Conservation (phyloP, 495 filamentous ascomycete species). For the Penicillium ochrochloron region DNA sequence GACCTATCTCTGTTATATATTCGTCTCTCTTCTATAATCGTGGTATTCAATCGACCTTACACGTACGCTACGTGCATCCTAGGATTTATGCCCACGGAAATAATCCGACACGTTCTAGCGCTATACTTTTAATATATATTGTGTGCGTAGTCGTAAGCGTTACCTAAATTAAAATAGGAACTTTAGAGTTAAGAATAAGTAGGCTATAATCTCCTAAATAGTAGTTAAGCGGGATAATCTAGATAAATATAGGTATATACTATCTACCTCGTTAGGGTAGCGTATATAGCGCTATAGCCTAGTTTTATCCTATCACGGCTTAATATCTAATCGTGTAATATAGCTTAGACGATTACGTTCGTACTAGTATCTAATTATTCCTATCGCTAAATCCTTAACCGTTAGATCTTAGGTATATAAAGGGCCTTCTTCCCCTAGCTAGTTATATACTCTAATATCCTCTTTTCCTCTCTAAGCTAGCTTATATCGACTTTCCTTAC, state of each 20-base stretch:
- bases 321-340: slow-evolving; percentile 3
- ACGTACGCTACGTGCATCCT: no score
- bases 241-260: slow-evolving; percentile 7
- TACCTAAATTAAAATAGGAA: slow-evolving; percentile 16
- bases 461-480: slow-evolving; percentile 9
- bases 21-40: no score
- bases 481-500: neutral
- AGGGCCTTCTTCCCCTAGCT: slow-evolving; percentile 11
- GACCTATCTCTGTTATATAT: no score
- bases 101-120: no score
- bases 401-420: slow-evolving; percentile 11
- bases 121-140: slow-evolving; percentile 22
- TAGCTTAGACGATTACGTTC: neutral
- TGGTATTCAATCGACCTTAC: no score
- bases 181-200: slow-evolving; percentile 13
- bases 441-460: slow-evolving; percentile 17
- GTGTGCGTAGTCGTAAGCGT: slow-evolving; percentile 20
- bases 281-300: slow-evolving; percentile 9
- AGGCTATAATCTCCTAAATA: slow-evolving; percentile 8
- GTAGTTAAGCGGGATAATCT: neutral
- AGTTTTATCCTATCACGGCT: slow-evolving; percentile 2
- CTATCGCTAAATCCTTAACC: neutral
- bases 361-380: neutral
- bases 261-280: slow-evolving; percentile 5
- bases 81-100: no score